Percentiles rank a stretch among this genome's conserved stretches.
Conservation (phyloP, 2,329 filamentous ascomycete species). For the Helotiales sp. region DNA sequence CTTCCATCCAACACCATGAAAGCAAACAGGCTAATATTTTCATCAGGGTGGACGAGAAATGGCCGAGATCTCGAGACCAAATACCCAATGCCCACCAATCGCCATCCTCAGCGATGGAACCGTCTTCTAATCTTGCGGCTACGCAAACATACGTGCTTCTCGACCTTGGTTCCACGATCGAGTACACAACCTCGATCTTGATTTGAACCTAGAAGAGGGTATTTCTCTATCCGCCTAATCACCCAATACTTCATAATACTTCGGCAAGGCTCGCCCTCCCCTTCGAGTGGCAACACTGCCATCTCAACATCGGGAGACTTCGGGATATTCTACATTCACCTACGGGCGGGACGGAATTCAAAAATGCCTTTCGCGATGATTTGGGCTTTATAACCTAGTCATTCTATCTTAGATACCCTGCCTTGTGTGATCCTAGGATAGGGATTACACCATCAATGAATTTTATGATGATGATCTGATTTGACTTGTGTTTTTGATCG, state of each 20-base stretch:
- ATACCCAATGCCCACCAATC: constrained; percentile 84
- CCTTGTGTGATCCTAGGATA: background rate
- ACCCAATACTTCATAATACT: too few relatives aligned
- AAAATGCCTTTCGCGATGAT: too few relatives aligned
- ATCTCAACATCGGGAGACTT: background rate
- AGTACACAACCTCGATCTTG: background rate
- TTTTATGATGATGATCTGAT: background rate
- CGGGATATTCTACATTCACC: too few relatives aligned
- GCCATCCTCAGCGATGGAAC: constrained; percentile 96
- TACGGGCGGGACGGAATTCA: too few relatives aligned
- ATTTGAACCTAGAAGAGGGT: background rate
- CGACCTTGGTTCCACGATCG: too few relatives aligned
- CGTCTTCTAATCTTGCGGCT: constrained; percentile 65
- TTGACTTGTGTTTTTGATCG: too few relatives aligned
- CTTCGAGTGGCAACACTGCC: too few relatives aligned
- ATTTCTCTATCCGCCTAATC: too few relatives aligned
- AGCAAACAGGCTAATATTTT: constrained; percentile 18
- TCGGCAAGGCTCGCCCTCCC: too few relatives aligned
- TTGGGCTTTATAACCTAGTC: too few relatives aligned
- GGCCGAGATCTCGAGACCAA: constrained; percentile 91
- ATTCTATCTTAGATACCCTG: background rate
- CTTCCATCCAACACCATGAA: background rate
- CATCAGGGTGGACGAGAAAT: constrained; percentile 85
- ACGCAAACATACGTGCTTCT: too few relatives aligned
- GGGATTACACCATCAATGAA: background rate